Conservation (phyloP, 2,329 filamentous ascomycete species). For the Fusarium coicis region DNA sequence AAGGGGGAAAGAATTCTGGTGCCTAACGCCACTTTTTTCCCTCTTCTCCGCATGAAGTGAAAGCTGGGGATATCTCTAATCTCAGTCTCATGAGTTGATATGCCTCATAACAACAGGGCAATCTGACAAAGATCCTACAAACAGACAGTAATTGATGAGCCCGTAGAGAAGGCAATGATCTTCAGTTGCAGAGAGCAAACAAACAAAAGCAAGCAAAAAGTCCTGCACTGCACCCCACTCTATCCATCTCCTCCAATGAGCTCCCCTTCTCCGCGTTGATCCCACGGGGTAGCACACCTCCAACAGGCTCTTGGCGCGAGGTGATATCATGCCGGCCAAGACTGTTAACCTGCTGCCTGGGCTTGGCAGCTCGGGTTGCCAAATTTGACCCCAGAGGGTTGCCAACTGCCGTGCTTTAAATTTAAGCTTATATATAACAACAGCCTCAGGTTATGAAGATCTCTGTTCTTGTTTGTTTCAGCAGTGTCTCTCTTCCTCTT, state of each 20-base stretch:
- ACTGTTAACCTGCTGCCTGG: slow-evolving; percentile 29
- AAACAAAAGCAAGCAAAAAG: slow-evolving; percentile 4
- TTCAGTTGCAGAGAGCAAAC: not conserved
- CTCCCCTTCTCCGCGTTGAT: slow-evolving; percentile 12
- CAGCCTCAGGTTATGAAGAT: not conserved
- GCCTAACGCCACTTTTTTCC: slow-evolving; percentile 5
- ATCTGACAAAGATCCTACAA: too few relatives aligned
- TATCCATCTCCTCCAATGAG: not conserved
- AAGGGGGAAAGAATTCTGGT: slow-evolving; percentile 9
- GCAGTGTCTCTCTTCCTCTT: not conserved
- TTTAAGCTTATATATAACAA: slow-evolving; percentile 32
- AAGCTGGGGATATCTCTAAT: not conserved
- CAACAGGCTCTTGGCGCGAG: slow-evolving; percentile 11
- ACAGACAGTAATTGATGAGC: accelerated
- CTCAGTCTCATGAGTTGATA: not conserved
- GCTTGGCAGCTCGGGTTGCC: slow-evolving; percentile 28
- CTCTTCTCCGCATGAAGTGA: not conserved
- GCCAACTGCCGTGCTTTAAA: slow-evolving; percentile 15
- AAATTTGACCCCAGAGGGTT: slow-evolving; percentile 17
- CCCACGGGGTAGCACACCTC: slow-evolving; percentile 20
- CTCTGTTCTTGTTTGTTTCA: not conserved
- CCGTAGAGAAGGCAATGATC: not conserved
- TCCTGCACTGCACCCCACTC: not conserved
- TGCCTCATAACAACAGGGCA: not conserved
- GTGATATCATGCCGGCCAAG: slow-evolving; percentile 26